These are phyloP conservation scores for Monosporascus sp. DNA, from an alignment of 2,329 filamentous ascomycete species.

Conservation along the genomic window DNA sequence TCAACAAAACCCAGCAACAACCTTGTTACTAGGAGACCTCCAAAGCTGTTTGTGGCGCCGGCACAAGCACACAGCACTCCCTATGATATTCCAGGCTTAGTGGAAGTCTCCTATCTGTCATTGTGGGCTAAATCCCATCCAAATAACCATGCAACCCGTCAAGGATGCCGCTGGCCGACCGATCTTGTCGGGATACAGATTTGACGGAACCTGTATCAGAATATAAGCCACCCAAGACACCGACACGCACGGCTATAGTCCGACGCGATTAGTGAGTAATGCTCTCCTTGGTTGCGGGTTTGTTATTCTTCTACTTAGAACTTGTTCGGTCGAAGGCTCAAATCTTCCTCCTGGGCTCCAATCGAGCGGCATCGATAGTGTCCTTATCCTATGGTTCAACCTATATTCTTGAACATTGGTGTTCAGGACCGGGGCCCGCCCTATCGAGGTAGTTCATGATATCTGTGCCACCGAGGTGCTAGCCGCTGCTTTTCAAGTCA, in stretches of 20 bases:
- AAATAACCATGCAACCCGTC: slow-evolving; percentile 20
- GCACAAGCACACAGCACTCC: slow-evolving; percentile 2
- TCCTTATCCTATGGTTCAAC: slow-evolving; percentile 27
- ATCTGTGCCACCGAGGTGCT: slow-evolving; percentile 25
- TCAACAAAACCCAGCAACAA: slow-evolving; percentile 3
- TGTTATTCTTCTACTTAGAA: slow-evolving; percentile 14
- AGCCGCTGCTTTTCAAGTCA: background rate
- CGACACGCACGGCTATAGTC: slow-evolving; percentile 32
- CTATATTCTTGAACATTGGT: slow-evolving; percentile 1
- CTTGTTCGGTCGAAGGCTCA: slow-evolving; percentile 18
- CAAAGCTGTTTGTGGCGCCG: background rate
- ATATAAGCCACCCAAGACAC: slow-evolving; percentile 43
- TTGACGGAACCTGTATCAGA: slow-evolving; percentile 43
- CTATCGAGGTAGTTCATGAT: slow-evolving; percentile 62
- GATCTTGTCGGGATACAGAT: slow-evolving; percentile 39
- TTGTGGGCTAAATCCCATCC: background rate
- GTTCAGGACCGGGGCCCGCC: slow-evolving; percentile 5
- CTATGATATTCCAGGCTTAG: background rate
- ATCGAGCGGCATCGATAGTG: slow-evolving; percentile 47
- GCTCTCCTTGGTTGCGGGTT: too few relatives aligned
- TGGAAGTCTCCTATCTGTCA: background rate
- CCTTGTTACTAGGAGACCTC: slow-evolving; percentile 1
- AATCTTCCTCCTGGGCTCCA: slow-evolving; percentile 33
- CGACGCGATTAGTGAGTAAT: background rate
- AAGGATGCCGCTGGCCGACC: slow-evolving; percentile 38